These are phyloP conservation scores for Ascochyta viciae-villosae DNA, from an alignment of 2,329 filamentous ascomycete genomes.

Conservation along the genomic window DNA sequence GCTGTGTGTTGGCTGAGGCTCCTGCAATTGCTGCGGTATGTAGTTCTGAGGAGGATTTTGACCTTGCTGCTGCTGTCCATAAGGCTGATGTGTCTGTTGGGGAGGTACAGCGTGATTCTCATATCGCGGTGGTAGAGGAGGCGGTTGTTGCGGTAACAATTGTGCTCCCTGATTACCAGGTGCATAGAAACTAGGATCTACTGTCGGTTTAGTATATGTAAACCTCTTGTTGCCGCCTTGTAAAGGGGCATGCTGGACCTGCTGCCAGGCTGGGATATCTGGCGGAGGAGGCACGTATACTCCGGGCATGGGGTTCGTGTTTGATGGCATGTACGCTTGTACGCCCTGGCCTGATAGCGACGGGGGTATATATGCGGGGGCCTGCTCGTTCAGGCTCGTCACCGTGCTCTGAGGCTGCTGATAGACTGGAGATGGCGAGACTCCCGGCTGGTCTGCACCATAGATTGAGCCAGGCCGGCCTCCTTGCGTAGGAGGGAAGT, in stretches of 20 bases:
- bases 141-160: conserved; percentile 19
- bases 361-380: conserved; percentile 43
- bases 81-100: conserved; percentile 25
- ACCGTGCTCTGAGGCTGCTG: conserved; percentile 33
- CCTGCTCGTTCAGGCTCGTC: conserved; percentile 42
- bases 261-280: conserved; percentile 47
- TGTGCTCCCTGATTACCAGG: conserved; percentile 36
- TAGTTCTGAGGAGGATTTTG: conserved; percentile 21
- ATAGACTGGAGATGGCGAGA: conserved; percentile 24
- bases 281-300: conserved; percentile 48
- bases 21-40: conserved; percentile 17
- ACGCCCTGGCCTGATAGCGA: conserved; percentile 43
- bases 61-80: conserved; percentile 17
- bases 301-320: conserved; percentile 46
- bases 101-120: conserved; percentile 14
- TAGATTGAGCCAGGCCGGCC: conserved; percentile 40
- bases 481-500: conserved; percentile 39
- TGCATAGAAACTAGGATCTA: conserved; percentile 35
- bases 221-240: conserved; percentile 42
- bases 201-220: conserved; percentile 39
- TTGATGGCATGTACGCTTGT: conserved; percentile 43
- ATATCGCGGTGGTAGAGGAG: conserved; percentile 22
- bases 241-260: conserved; percentile 44
- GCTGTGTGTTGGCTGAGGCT: conserved; percentile 13
- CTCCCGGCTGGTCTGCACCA: conserved; percentile 32